Evolutionary conservation across 1,139 yeast genomes (phyloP).

Genomic region (Protomyces inundatus): DNA sequence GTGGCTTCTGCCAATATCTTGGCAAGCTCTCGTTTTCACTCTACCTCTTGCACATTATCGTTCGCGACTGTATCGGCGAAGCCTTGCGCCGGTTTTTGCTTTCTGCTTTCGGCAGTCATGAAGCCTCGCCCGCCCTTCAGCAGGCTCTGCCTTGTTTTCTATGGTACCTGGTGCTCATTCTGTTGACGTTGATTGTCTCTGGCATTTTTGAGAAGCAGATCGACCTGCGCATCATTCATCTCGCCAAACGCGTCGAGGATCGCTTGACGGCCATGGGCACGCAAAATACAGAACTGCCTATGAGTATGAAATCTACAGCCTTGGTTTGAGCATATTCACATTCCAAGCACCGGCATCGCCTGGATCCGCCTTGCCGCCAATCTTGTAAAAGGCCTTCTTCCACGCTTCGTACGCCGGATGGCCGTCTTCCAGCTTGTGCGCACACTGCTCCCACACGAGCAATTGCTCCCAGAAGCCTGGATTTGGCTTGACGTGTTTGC

Average conservation of each 20-base stretch:
- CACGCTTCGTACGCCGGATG: conserved; percentile 24
- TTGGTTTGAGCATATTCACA: not conserved
- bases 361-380: conserved; percentile 14
- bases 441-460: conserved; percentile 15
- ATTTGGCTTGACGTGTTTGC: conserved; percentile 13
- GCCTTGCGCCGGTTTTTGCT: not conserved
- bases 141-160: not conserved
- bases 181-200: not conserved
- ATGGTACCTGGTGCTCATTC: not conserved
- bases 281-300: not conserved
- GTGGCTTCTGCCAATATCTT: conserved; percentile 6
- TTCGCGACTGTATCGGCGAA: conserved; percentile 13
- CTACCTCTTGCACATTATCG: conserved; percentile 15
- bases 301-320: not conserved
- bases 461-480: conserved; percentile 21
- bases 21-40: conserved; percentile 16
- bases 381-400: conserved; percentile 12
- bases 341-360: conserved; percentile 3
- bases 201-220: not conserved
- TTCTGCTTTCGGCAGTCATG: not conserved
- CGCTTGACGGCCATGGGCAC: not conserved
- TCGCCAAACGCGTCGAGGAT: not conserved
- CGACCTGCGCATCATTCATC: not conserved
- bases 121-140: not conserved
- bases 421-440: not conserved